Evolutionary conservation across 768 basidiomycete genomes (phyloP).

Genomic region (Gautieria morchelliformis): DNA sequence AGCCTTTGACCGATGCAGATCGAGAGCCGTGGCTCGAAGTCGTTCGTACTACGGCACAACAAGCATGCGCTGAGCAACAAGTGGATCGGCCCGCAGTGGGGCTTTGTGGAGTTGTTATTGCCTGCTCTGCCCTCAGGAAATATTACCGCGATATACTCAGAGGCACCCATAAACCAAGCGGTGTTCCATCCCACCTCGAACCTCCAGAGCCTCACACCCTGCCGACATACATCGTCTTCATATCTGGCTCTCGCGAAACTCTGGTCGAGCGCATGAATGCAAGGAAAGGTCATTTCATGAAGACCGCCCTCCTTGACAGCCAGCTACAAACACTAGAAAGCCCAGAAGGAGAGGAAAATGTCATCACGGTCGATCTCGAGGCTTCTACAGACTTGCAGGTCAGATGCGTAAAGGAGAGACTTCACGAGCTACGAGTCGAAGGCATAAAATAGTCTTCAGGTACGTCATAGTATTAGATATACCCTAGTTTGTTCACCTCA

Average conservation of each 20-base stretch:
- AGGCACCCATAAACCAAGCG: conserved; percentile 28
- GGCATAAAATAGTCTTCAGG: too few relatives aligned
- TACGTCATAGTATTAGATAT: too few relatives aligned
- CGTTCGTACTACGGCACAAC: conserved; percentile 58
- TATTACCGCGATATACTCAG: conserved; percentile 78
- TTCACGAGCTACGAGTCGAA: conserved; percentile 15
- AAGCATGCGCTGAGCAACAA: conserved; percentile 23
- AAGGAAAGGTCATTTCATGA: conserved; percentile 75
- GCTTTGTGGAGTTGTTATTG: conserved; percentile 58
- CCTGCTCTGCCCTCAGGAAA: conserved; percentile 77
- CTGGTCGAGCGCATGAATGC: conserved; percentile 54
- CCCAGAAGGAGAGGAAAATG: conserved; percentile 57
- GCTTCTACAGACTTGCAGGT: conserved; percentile 51
- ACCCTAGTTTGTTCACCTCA: too few relatives aligned
- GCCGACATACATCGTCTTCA: conserved; percentile 73
- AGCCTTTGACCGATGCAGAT: conserved; percentile 72
- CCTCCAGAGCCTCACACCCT: conserved; percentile 24
- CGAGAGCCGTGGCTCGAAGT: conserved; percentile 77
- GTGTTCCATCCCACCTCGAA: conserved; percentile 17
- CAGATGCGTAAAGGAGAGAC: conserved; percentile 30
- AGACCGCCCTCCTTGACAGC: conserved; percentile 69
- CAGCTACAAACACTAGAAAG: conserved; percentile 65
- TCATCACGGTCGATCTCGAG: conserved; percentile 51
- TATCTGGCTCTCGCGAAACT: conserved; percentile 47
- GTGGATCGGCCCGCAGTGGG: conserved; percentile 9